A percentile compares a stretch with the other conserved stretches of the same genome.
Evolutionary conservation across 2,329 filamentous ascomycete species (phyloP).

Genomic region (Raffaelea deltoideospora): DNA sequence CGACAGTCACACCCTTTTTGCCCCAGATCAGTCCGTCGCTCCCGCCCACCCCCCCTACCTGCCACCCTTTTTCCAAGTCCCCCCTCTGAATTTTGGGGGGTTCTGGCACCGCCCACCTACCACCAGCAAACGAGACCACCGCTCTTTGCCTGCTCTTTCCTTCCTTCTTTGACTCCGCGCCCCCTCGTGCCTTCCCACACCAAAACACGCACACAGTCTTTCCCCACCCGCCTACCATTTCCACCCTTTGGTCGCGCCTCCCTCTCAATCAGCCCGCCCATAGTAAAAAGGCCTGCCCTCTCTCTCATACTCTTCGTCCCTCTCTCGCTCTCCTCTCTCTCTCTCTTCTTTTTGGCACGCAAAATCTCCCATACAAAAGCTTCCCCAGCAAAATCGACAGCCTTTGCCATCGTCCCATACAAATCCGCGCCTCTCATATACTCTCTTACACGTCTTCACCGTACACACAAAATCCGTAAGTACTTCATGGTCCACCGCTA

Average conservation of each 20-base stretch:
- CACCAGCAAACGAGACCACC: slow-evolving; percentile 2
- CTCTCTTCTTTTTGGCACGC: slow-evolving; percentile 28
- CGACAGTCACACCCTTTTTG: slow-evolving; percentile 4
- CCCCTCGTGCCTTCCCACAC: slow-evolving; percentile 1
- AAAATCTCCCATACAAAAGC: slow-evolving; percentile 40
- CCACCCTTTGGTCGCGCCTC: slow-evolving; percentile 8
- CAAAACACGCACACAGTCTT: slow-evolving; percentile 4
- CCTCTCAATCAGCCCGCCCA: slow-evolving; percentile 44
- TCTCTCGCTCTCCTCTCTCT: slow-evolving; percentile 36
- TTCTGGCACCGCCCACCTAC: slow-evolving; percentile 13
- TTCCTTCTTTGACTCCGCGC: not conserved
- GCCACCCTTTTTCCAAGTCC: slow-evolving; percentile 5
- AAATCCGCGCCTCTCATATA: slow-evolving; percentile 19
- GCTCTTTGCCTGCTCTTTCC: not conserved
- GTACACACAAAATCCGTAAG: slow-evolving; percentile 35
- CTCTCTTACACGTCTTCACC: slow-evolving; percentile 24
- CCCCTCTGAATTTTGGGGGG: slow-evolving; percentile 8
- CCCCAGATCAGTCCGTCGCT: slow-evolving; percentile 8
- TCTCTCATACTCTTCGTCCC: slow-evolving; percentile 41
- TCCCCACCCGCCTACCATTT: not conserved
- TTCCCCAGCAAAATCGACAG: slow-evolving; percentile 29
- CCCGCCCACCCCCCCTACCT: slow-evolving; percentile 2
- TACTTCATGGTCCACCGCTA: slow-evolving; percentile 28
- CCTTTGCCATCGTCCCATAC: slow-evolving; percentile 26
- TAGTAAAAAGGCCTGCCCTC: slow-evolving; percentile 47